Evolutionary conservation across 306 rosid genomes (phyloP).

Genomic region (Myrica gale): DNA sequence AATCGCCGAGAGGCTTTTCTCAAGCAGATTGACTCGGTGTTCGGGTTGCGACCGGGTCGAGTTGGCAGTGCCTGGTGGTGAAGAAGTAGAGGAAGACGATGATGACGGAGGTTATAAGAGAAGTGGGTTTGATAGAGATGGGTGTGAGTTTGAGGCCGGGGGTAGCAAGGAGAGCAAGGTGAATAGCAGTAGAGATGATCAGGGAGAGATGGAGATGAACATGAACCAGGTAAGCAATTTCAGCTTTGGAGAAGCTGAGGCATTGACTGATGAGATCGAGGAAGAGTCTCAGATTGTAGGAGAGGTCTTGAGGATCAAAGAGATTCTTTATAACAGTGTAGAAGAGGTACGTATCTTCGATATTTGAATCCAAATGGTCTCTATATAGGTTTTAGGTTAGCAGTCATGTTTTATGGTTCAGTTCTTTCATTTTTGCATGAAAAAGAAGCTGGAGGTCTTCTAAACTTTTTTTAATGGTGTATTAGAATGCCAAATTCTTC

Average conservation of each 20-base stretch:
- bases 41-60: slow-evolving; percentile 67
- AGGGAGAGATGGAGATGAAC: slow-evolving; percentile 48
- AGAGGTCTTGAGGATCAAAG: slow-evolving; percentile 80
- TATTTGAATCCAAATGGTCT: neutral
- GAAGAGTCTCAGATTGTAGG: slow-evolving; percentile 53
- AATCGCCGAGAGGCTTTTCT: slow-evolving; percentile 70
- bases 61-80: slow-evolving; percentile 41
- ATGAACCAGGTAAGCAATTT: slow-evolving; percentile 50
- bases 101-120: slow-evolving; percentile 37
- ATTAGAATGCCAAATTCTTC: neutral
- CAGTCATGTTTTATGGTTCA: neutral
- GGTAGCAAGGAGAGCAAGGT: slow-evolving; percentile 91
- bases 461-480: slow-evolving; percentile 5
- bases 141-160: slow-evolving; percentile 50
- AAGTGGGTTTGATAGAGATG: slow-evolving; percentile 36
- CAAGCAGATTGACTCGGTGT: slow-evolving; percentile 53
- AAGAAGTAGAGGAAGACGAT: slow-evolving; percentile 17
- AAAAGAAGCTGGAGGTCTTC: slow-evolving; percentile 22
- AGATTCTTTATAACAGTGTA: slow-evolving; percentile 36
- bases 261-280: slow-evolving; percentile 86
- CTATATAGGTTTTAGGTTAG: neutral
- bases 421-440: slow-evolving; percentile 16
- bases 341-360: slow-evolving; percentile 48
- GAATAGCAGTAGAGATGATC: slow-evolving; percentile 48
- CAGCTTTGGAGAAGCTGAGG: slow-evolving; percentile 83